Conservation (phyloP, 805 yeast species). For the Hanseniaspora clermontiae region DNA sequence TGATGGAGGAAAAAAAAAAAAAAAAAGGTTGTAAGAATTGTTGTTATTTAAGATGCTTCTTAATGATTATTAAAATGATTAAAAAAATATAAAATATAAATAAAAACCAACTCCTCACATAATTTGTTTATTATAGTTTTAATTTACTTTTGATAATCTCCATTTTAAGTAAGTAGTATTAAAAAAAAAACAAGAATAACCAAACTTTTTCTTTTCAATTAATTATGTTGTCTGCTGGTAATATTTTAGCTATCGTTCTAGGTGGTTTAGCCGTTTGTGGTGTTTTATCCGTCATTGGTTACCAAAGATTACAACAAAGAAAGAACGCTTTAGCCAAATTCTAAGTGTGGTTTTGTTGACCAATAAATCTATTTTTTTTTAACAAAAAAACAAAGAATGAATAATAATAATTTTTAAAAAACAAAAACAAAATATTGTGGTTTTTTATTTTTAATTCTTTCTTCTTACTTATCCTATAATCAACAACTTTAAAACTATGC, state of each 20-base stretch:
- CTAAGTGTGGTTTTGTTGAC: constrained; percentile 15
- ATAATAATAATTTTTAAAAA: neutral
- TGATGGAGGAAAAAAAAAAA: no score
- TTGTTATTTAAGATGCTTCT: no score
- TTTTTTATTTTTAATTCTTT: neutral
- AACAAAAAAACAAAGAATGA: neutral
- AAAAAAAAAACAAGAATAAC: constrained; percentile 3
- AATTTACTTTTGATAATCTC: constrained; percentile 2
- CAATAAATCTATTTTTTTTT: neutral
- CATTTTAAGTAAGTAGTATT: constrained; percentile 9
- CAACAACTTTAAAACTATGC: no score
- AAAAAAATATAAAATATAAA: no score
- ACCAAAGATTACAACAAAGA: constrained; percentile 29
- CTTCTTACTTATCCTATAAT: neutral
- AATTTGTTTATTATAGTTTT: constrained; percentile 11
- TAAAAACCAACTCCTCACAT: constrained; percentile 11
- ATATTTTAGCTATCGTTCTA: constrained; percentile 50
- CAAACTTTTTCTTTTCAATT: neutral
- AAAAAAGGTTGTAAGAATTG: neutral
- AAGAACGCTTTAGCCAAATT: constrained; percentile 31
- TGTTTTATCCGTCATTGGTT: constrained; percentile 22
- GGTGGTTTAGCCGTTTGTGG: constrained; percentile 28
- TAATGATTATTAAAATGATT: neutral
- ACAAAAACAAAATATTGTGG: neutral
- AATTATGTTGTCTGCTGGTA: constrained; percentile 59